These are phyloP conservation scores for Komagataella ulmi DNA, from an alignment of 805 yeast genomes.

Conservation along the genomic window DNA sequence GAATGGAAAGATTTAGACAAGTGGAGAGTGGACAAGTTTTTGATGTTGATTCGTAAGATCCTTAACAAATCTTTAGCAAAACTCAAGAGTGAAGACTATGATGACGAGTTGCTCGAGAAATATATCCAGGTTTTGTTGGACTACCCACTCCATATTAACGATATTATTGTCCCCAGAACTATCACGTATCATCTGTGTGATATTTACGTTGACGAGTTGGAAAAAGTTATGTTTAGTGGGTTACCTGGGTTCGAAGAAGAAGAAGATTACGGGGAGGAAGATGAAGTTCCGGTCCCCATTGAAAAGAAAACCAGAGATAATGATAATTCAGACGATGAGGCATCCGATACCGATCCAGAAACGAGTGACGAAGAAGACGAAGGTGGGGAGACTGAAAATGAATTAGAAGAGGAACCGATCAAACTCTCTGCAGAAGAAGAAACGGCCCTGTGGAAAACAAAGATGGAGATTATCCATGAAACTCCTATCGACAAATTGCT, in stretches of 20 bases:
- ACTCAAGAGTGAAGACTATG: constrained; percentile 42
- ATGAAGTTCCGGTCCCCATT: constrained; percentile 1
- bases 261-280: constrained; percentile 31
- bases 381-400: constrained; percentile 13
- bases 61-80: constrained; percentile 50
- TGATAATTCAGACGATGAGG: not conserved
- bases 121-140: constrained; percentile 11
- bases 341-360: not conserved
- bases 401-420: constrained; percentile 7
- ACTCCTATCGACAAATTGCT: constrained; percentile 45
- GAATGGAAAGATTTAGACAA: constrained; percentile 85
- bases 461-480: constrained; percentile 21
- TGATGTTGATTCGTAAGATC: constrained; percentile 68
- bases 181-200: constrained; percentile 79
- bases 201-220: constrained; percentile 75
- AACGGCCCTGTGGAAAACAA: constrained; percentile 3
- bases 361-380: constrained; percentile 12
- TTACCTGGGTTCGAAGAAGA: constrained; percentile 19
- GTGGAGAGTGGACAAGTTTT: constrained; percentile 78
- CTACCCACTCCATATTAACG: constrained; percentile 13
- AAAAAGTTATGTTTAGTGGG: constrained; percentile 37
- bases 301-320: not conserved
- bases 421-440: constrained; percentile 7
- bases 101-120: constrained; percentile 21
- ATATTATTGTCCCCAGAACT: constrained; percentile 50